Evolutionary conservation across 371 early-diverging fungal genomes (phyloP).

Genomic region (Rhizopus sp.): DNA sequence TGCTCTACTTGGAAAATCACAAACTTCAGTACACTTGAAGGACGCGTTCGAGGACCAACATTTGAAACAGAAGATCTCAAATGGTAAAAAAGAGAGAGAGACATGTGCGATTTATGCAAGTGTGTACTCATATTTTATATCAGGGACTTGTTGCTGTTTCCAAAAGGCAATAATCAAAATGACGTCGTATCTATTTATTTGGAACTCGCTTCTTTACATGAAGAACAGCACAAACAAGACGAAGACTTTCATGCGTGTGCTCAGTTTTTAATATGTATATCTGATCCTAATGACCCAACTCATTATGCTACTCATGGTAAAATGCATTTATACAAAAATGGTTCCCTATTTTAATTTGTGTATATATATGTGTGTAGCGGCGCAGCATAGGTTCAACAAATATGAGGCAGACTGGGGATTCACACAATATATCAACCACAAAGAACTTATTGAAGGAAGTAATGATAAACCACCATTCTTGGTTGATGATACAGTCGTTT

Average conservation of each 20-base stretch:
- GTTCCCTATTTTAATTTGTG: neutral
- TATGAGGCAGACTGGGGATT: slow-evolving; percentile 57
- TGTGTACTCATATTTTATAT: neutral
- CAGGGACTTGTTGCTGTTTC: slow-evolving; percentile 87
- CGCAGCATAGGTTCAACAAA: slow-evolving; percentile 77
- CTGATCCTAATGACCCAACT: slow-evolving; percentile 69
- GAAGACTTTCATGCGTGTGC: slow-evolving; percentile 78
- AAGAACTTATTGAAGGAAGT: slow-evolving; percentile 39
- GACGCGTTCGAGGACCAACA: slow-evolving; percentile 51
- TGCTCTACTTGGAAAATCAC: slow-evolving; percentile 42
- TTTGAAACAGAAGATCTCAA: slow-evolving; percentile 56
- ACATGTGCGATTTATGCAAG: neutral
- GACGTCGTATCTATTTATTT: slow-evolving; percentile 77
- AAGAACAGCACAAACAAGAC: slow-evolving; percentile 61
- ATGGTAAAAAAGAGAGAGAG: too few species aligned
- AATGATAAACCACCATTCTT: slow-evolving; percentile 57
- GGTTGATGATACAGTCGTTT: slow-evolving; percentile 58
- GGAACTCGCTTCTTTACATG: slow-evolving; percentile 71
- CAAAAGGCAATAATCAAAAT: slow-evolving; percentile 72
- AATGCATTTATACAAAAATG: neutral
- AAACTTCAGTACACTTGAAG: slow-evolving; percentile 46
- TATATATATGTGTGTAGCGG: slow-evolving; percentile 23
- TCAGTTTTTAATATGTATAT: slow-evolving; percentile 76
- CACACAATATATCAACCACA: slow-evolving; percentile 11
- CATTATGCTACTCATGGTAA: slow-evolving; percentile 36